Conservation (phyloP, 768 basidiomycete genomes). For the Porpolomopsis calyptriformis region DNA sequence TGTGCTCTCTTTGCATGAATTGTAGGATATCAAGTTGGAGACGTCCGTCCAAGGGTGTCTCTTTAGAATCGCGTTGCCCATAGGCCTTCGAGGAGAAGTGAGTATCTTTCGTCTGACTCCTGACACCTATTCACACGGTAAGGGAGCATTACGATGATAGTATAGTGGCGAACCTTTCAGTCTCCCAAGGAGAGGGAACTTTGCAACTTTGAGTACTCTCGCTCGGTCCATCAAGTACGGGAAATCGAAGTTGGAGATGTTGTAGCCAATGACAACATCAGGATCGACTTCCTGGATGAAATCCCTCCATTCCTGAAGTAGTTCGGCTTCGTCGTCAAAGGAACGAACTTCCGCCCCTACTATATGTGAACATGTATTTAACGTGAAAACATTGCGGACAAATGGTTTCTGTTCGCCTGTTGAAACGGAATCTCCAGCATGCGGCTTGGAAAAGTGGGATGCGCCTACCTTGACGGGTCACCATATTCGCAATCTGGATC, state of each 20-base stretch:
- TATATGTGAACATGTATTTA: constrained; percentile 89
- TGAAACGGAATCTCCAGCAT: too few relatives aligned
- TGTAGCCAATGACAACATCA: constrained; percentile 94
- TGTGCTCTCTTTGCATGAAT: constrained; percentile 98
- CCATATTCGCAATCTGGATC: constrained; percentile 99
- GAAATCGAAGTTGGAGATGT: constrained; percentile 88
- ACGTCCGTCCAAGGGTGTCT: constrained; percentile 81
- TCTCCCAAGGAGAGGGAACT: constrained; percentile 68
- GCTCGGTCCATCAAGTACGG: constrained; percentile 94
- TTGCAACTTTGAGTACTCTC: constrained; percentile 57
- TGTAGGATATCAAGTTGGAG: constrained; percentile 93
- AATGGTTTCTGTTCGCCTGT: constrained; percentile 87
- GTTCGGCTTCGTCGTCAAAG: constrained; percentile 59
- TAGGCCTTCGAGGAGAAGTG: constrained; percentile 99
- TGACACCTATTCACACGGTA: constrained; percentile 39
- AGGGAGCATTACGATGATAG: constrained; percentile 5
- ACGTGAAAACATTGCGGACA: constrained; percentile 91
- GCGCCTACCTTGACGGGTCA: constrained; percentile 82
- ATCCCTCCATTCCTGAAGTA: constrained; percentile 81
- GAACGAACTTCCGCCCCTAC: constrained; percentile 95
- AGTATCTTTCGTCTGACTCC: constrained; percentile 78
- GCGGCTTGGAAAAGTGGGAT: not conserved
- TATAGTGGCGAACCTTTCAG: constrained; percentile 45
- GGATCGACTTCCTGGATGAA: constrained; percentile 89
- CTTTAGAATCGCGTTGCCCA: constrained; percentile 93